These are phyloP conservation scores for Macrocystidia cucumis DNA, from an alignment of 1,284 basidiomycete species.

Conservation along the genomic window DNA sequence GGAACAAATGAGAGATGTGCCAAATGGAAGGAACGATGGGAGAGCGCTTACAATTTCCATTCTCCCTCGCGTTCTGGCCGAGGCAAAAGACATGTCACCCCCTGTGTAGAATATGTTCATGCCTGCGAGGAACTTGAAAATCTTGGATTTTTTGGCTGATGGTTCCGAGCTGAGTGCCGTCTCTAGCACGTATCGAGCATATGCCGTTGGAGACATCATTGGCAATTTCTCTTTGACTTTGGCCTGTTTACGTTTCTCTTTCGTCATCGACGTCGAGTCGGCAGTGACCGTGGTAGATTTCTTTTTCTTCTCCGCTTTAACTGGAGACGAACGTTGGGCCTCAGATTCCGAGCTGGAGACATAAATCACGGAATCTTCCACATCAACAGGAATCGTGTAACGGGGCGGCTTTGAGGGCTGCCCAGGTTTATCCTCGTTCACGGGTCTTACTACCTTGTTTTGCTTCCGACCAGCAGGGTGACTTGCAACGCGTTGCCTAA, in stretches of 20 bases:
- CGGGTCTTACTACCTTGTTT: conserved; percentile 21
- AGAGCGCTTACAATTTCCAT: conserved; percentile 52
- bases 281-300: conserved; percentile 9
- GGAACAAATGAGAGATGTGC: neutral
- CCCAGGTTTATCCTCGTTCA: conserved; percentile 20
- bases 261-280: conserved; percentile 12
- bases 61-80: conserved; percentile 37
- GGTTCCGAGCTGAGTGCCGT: conserved; percentile 3
- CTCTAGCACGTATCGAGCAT: conserved; percentile 17
- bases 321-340: conserved; percentile 15
- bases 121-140: conserved; percentile 34
- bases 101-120: conserved; percentile 51
- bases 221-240: conserved; percentile 15
- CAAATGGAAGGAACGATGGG: neutral
- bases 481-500: conserved; percentile 23
- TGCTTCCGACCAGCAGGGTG: conserved; percentile 17
- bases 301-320: conserved; percentile 6
- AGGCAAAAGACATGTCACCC: conserved; percentile 45
- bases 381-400: conserved; percentile 7
- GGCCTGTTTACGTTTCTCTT: conserved; percentile 10
- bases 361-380: conserved; percentile 21
- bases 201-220: conserved; percentile 19
- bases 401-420: conserved; percentile 8
- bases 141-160: conserved; percentile 13
- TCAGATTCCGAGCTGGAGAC: conserved; percentile 22